A percentile compares a stretch with the other conserved stretches of the same genome.
Evolutionary conservation across 2,329 filamentous ascomycete species (phyloP).

Genomic region (Claviceps sp.): DNA sequence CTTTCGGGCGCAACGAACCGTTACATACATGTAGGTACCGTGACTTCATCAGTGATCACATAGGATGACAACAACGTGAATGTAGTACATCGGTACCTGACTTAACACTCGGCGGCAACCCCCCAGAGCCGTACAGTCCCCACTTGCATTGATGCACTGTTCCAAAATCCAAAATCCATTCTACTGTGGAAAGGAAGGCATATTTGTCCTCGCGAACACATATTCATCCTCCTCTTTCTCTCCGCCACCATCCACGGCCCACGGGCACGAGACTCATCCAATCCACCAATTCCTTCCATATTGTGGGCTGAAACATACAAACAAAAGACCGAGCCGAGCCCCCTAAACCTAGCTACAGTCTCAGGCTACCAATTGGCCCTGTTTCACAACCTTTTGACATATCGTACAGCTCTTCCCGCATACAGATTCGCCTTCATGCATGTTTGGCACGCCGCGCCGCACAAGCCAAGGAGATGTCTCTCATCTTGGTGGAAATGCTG

Average conservation of each 20-base stretch:
- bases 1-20: not conserved
- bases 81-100: no score
- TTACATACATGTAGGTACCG: no score
- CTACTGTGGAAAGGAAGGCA: not conserved
- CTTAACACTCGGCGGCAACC: constrained; percentile 1
- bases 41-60: not conserved
- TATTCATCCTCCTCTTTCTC: not conserved
- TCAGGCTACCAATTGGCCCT: not conserved
- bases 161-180: not conserved
- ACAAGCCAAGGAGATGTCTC: no score
- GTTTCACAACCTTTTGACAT: not conserved
- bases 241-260: not conserved
- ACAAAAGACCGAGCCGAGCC: not conserved
- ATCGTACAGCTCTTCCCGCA: not conserved
- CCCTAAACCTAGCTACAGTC: not conserved
- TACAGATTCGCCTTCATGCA: no score
- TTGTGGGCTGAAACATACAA: not conserved
- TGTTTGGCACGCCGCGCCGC: no score
- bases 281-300: not conserved
- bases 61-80: not conserved
- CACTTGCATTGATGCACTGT: not conserved
- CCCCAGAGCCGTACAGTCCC: not conserved
- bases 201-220: not conserved
- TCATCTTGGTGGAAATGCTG: no score
- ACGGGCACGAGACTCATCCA: no score